Evolutionary conservation across 1,284 basidiomycete species (phyloP).

Genomic region (Bondarzewia mesenterica): DNA sequence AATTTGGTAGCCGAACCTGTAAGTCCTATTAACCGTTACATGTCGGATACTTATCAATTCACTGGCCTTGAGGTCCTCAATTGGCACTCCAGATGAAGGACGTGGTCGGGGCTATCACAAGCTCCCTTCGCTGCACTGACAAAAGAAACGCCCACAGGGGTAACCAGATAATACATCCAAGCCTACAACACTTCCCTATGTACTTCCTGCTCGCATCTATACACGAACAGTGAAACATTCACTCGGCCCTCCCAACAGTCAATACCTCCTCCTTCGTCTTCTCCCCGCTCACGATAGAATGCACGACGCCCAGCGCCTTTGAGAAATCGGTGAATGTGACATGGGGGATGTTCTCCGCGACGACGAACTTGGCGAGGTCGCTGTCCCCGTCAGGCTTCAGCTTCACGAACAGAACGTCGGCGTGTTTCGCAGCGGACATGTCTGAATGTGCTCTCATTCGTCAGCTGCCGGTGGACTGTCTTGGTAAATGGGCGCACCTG

Average conservation of each 20-base stretch:
- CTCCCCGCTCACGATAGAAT: constrained; percentile 54
- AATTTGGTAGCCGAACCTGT: no score
- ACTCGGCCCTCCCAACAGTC: constrained; percentile 7
- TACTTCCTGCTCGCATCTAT: no score
- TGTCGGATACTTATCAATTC: no score
- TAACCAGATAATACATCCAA: no score
- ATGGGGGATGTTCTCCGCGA: constrained; percentile 55
- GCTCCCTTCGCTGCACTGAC: no score
- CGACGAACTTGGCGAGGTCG: constrained; percentile 79
- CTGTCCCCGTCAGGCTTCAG: constrained; percentile 72
- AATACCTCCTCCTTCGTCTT: constrained; percentile 34
- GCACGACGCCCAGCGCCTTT: constrained; percentile 50
- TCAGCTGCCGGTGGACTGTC: constrained; percentile 1
- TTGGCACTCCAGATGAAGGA: no score
- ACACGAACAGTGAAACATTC: no score
- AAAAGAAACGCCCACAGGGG: no score
- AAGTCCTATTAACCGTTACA: no score
- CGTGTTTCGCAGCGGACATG: constrained; percentile 83
- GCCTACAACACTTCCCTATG: no score
- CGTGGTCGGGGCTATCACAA: no score
- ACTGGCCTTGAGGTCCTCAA: no score
- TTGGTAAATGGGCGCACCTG: constrained; percentile 50
- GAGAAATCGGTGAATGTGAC: constrained; percentile 61
- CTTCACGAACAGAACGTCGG: constrained; percentile 90
- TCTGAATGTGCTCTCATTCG: constrained; percentile 34